These are phyloP conservation scores for Paratinospora sagittata DNA, from an alignment of 164 flowering plant species.

Conservation along the genomic window DNA sequence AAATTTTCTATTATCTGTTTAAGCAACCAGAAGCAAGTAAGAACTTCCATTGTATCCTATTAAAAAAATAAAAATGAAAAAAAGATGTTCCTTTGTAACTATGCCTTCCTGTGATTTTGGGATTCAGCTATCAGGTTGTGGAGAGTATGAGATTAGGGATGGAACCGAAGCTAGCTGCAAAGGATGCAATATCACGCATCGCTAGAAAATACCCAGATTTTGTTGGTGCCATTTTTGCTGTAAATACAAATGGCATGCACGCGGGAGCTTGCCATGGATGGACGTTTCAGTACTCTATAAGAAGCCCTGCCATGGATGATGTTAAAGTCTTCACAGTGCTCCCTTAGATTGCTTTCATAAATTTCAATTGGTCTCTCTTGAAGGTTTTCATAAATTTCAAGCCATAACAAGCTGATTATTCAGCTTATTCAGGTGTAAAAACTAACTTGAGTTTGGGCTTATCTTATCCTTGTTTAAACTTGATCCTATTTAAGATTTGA, in stretches of 20 bases:
- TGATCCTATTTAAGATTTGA: too few species aligned
- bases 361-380: background rate
- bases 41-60: background rate
- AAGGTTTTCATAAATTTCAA: background rate
- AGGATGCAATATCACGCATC: conserved; percentile 74
- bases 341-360: conserved; percentile 28
- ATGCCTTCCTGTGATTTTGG: background rate
- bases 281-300: conserved; percentile 87
- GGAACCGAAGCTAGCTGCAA: conserved; percentile 74
- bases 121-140: conserved; percentile 87
- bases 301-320: conserved; percentile 53
- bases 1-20: background rate
- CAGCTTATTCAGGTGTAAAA: too few species aligned
- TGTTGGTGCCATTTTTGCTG: conserved; percentile 84
- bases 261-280: conserved; percentile 97
- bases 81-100: background rate
- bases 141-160: conserved; percentile 93
- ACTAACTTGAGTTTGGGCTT: too few species aligned
- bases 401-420: background rate
- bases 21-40: too few species aligned
- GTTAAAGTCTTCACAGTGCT: conserved; percentile 65
- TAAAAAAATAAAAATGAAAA: too few species aligned
- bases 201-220: conserved; percentile 78
- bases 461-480: too few species aligned
- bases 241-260: conserved; percentile 62